phyloP scores from a whole-genome alignment of 352 stramenopile genomes.

The Globisporangium sylvaticum region DNA sequence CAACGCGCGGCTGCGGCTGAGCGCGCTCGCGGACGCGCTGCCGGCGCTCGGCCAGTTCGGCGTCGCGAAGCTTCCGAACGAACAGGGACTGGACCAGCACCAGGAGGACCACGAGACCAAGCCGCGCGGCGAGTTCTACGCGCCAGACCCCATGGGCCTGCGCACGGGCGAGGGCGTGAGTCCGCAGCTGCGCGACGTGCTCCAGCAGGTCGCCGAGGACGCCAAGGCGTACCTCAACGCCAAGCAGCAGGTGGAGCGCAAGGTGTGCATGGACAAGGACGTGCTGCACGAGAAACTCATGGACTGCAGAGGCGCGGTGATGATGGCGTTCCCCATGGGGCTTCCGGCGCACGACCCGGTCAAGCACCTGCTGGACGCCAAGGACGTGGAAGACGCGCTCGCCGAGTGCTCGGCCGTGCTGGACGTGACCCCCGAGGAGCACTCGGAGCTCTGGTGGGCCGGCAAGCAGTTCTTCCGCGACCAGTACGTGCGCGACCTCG shows the following conservation, averaged over 20 bases:
- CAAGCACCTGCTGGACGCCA: conserved; percentile 77
- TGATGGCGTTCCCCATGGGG: conserved; percentile 94
- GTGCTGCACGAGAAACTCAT: conserved; percentile 90
- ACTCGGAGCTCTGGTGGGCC: conserved; percentile 93
- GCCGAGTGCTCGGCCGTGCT: conserved; percentile 63
- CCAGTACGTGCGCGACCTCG: conserved; percentile 84
- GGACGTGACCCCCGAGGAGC: conserved; percentile 79
- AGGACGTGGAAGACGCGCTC: conserved; percentile 50
- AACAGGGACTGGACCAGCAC: conserved; percentile 88
- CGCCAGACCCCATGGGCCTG: conserved; percentile 79
- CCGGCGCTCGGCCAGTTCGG: conserved; percentile 79
- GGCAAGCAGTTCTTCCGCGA: conserved; percentile 94
- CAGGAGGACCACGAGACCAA: conserved; percentile 47
- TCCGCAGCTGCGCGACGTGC: conserved; percentile 68
- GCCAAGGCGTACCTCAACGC: conserved; percentile 69
- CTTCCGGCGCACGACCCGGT: conserved; percentile 90
- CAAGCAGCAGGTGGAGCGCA: conserved; percentile 62
- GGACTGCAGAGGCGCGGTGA: conserved; percentile 90
- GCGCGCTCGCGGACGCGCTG: conserved; percentile 70
- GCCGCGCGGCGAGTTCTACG: conserved; percentile 76
- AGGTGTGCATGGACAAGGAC: conserved; percentile 49
- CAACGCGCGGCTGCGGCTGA: conserved; percentile 76
- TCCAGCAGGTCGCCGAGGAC: conserved; percentile 74
- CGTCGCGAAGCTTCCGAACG: conserved; percentile 75
- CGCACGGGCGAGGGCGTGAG: conserved; percentile 88